Evolutionary conservation across 805 yeast species (phyloP).

Genomic region (Candida parachauliodes): DNA sequence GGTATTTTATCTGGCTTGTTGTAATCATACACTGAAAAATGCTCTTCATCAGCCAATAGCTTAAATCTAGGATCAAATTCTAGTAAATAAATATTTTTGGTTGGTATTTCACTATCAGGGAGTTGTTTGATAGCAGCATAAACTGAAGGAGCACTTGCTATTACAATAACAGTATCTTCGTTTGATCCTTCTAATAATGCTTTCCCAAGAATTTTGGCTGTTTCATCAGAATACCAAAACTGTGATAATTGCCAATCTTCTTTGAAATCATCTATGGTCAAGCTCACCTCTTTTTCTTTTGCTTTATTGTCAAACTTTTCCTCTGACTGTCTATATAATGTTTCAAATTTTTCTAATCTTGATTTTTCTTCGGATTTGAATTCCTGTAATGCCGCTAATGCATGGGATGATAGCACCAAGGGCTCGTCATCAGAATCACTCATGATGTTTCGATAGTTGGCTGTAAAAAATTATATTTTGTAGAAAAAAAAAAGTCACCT

Average conservation of each 20-base stretch:
- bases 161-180: conserved; percentile 62
- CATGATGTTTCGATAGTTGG: conserved; percentile 11
- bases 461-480: not conserved
- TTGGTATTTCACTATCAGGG: conserved; percentile 52
- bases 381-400: conserved; percentile 57
- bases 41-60: conserved; percentile 61
- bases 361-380: conserved; percentile 63
- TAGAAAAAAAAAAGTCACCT: conserved; percentile 1
- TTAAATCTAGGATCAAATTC: conserved; percentile 80
- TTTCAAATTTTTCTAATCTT: conserved; percentile 52
- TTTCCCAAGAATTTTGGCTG: conserved; percentile 65
- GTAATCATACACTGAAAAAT: conserved; percentile 75
- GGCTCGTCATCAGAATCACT: conserved; percentile 41
- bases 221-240: conserved; percentile 79
- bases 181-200: conserved; percentile 78
- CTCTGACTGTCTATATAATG: conserved; percentile 56
- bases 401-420: conserved; percentile 45
- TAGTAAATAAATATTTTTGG: conserved; percentile 65
- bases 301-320: conserved; percentile 41
- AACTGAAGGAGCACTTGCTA: conserved; percentile 89
- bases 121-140: conserved; percentile 69
- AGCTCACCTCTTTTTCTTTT: conserved; percentile 10
- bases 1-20: conserved; percentile 64
- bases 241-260: conserved; percentile 96
- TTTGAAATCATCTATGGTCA: conserved; percentile 67